A percentile compares a stretch with the other conserved stretches of the same genome.
phyloP scores from a whole-genome alignment of 2,329 filamentous ascomycete genomes.

The Fusarium begoniae region DNA sequence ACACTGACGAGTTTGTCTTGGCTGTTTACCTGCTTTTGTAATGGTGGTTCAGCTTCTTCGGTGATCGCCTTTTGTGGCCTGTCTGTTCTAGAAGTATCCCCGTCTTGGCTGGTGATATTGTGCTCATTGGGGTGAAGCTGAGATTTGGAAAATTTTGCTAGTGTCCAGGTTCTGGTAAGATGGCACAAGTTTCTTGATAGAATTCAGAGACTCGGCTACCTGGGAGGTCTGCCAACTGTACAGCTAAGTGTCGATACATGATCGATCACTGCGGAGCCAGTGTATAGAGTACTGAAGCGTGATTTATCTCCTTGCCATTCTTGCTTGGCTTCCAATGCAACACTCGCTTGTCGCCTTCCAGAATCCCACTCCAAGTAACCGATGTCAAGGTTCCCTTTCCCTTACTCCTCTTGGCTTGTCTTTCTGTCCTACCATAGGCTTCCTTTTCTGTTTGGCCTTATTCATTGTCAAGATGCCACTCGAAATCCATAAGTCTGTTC shows the following conservation, averaged over 20 bases:
- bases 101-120: background rate
- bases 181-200: accelerated
- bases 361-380: background rate
- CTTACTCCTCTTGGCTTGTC: accelerated
- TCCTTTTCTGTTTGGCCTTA: accelerated
- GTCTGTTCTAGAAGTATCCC: conserved; percentile 9
- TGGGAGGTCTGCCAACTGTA: background rate
- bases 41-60: background rate
- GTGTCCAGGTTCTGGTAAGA: background rate
- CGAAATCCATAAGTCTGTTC: background rate
- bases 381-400: accelerated
- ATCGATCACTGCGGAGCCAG: background rate
- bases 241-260: background rate
- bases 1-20: background rate
- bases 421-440: background rate
- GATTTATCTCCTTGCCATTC: background rate
- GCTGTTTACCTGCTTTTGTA: background rate
- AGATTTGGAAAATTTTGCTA: background rate
- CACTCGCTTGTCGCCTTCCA: background rate
- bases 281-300: accelerated
- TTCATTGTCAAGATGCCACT: background rate
- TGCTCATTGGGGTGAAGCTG: background rate
- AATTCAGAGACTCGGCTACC: background rate
- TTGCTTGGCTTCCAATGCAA: background rate
- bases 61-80: background rate